These are phyloP conservation scores for Lobulomyces angularis DNA, from an alignment of 192 early-diverging fungal genomes.

Conservation along the genomic window DNA sequence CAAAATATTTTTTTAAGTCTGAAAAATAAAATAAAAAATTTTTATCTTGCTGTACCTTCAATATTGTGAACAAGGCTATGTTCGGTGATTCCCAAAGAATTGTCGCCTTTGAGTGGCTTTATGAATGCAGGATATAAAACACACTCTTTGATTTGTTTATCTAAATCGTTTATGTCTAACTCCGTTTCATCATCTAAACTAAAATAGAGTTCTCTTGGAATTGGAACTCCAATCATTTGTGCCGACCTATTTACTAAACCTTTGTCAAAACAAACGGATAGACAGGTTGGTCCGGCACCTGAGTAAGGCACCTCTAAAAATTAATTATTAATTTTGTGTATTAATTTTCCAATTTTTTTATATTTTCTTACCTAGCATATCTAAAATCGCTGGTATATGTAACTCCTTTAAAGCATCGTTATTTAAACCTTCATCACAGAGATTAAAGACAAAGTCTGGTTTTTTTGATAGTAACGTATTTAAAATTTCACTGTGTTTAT, in stretches of 20 bases:
- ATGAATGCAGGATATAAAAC: constrained; percentile 41
- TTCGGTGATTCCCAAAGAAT: constrained; percentile 39
- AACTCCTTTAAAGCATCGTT: constrained; percentile 44
- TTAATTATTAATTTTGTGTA: too few species aligned
- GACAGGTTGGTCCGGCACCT: constrained; percentile 41
- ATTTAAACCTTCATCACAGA: constrained; percentile 44
- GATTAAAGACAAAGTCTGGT: constrained; percentile 31
- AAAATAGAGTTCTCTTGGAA: constrained; percentile 31
- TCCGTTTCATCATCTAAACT: constrained; percentile 10
- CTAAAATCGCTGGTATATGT: constrained; percentile 39
- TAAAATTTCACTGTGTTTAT: constrained; percentile 12
- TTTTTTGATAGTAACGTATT: constrained; percentile 7
- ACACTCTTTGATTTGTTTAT: constrained; percentile 10
- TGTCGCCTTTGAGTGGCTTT: constrained; percentile 45
- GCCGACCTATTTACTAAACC: constrained; percentile 41
- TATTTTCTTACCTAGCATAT: too few species aligned
- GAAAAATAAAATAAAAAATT: too few species aligned
- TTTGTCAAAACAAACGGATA: constrained; percentile 44
- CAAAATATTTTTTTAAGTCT: too few species aligned
- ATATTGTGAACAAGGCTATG: constrained; percentile 28
- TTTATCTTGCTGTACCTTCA: too few species aligned
- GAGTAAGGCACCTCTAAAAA: constrained; percentile 38
- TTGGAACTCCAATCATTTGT: constrained; percentile 36
- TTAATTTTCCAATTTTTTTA: too few species aligned
- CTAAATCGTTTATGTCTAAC: constrained; percentile 7